Percentiles rank a stretch among this genome's conserved stretches.
phyloP scores from a whole-genome alignment of 2,329 filamentous ascomycete genomes.

The Clarireedia hainanense region DNA sequence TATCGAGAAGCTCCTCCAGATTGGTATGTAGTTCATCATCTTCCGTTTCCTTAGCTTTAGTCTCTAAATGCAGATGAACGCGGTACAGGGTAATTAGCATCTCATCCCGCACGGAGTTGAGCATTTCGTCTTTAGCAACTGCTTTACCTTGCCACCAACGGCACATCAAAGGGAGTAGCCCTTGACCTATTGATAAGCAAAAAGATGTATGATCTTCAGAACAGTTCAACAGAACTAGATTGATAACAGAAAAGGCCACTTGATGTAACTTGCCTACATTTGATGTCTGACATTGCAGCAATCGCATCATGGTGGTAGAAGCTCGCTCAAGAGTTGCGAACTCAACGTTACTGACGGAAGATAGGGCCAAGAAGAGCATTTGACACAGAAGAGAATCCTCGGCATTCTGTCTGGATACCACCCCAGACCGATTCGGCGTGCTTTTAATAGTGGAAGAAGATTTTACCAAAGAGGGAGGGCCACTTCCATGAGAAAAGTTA shows the following conservation, averaged over 20 bases:
- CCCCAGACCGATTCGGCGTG: slow-evolving; percentile 21
- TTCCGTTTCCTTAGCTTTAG: slow-evolving; percentile 39
- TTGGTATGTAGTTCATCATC: slow-evolving; percentile 30
- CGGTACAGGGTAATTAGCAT: slow-evolving; percentile 66
- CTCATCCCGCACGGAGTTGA: slow-evolving; percentile 61
- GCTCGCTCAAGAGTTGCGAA: slow-evolving; percentile 47
- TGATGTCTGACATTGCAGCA: slow-evolving; percentile 51
- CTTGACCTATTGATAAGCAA: slow-evolving; percentile 47
- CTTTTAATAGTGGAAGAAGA: slow-evolving; percentile 5
- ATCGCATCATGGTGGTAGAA: slow-evolving; percentile 46
- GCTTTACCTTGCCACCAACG: slow-evolving; percentile 72
- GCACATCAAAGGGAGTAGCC: slow-evolving; percentile 62
- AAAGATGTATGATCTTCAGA: slow-evolving; percentile 61
- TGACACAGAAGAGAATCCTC: slow-evolving; percentile 47
- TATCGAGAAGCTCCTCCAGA: slow-evolving; percentile 60
- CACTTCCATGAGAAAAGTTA: slow-evolving; percentile 20
- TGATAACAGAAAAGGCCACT: slow-evolving; percentile 67
- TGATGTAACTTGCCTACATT: slow-evolving; percentile 59
- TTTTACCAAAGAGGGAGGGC: slow-evolving; percentile 12
- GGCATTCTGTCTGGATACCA: slow-evolving; percentile 30
- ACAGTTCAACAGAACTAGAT: slow-evolving; percentile 57
- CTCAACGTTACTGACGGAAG: slow-evolving; percentile 61
- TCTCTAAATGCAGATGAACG: slow-evolving; percentile 55
- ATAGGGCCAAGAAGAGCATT: slow-evolving; percentile 57
- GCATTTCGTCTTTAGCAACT: slow-evolving; percentile 46